Conservation (phyloP, 805 yeast genomes). For the Naumovozyma castellii region DNA sequence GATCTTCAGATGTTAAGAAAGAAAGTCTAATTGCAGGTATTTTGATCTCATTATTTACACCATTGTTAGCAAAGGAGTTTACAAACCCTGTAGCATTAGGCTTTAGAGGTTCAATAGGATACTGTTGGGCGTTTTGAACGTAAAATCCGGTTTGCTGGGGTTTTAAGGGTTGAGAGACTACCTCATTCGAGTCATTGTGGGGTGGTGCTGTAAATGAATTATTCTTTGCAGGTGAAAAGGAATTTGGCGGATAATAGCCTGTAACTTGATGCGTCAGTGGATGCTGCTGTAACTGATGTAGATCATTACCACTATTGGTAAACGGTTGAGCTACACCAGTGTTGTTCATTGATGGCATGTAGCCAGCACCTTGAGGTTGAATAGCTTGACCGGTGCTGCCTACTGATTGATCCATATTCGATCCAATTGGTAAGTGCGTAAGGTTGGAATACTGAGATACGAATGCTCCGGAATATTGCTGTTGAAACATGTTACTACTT, state of each 20-base stretch:
- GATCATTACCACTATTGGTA: not conserved
- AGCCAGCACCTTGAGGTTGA: too few species aligned
- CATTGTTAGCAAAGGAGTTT: constrained; percentile 31
- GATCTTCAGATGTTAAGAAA: constrained; percentile 75
- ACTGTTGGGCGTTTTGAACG: constrained; percentile 16
- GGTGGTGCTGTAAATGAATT: not conserved
- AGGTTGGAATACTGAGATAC: not conserved
- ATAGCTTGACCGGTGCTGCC: too few species aligned
- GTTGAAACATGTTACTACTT: not conserved
- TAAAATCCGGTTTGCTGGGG: constrained; percentile 37
- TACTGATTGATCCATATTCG: too few species aligned
- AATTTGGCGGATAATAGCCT: constrained; percentile 23
- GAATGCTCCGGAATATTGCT: not conserved
- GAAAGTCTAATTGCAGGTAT: constrained; percentile 70
- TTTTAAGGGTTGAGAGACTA: constrained; percentile 11
- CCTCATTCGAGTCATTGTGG: not conserved
- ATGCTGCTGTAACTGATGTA: constrained; percentile 12
- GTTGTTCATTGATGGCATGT: too few species aligned
- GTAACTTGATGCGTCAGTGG: constrained; percentile 23
- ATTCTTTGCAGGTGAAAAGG: not conserved
- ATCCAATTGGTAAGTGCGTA: too few species aligned
- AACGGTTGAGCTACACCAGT: too few species aligned
- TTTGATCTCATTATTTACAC: constrained; percentile 47
- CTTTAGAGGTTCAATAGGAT: constrained; percentile 22
- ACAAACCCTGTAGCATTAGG: constrained; percentile 40